Evolutionary conservation across 306 rosid genomes (phyloP).

Genomic region (Senna tora): DNA sequence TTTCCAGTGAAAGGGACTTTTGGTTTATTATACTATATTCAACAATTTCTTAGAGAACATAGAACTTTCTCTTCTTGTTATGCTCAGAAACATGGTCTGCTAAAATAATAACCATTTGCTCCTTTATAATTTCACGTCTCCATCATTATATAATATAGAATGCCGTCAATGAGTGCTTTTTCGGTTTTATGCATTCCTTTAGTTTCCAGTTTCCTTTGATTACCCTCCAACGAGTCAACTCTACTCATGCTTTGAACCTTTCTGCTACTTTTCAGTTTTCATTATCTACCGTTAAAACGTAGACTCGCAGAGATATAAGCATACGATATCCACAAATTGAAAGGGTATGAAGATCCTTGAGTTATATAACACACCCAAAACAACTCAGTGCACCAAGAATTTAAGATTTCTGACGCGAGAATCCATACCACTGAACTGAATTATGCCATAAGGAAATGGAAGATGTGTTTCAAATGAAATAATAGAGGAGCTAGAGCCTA

Average conservation of each 20-base stretch:
- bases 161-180: constrained; percentile 31
- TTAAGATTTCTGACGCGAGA: constrained; percentile 8
- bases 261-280: constrained; percentile 7
- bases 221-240: constrained; percentile 33
- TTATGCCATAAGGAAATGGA: constrained; percentile 14
- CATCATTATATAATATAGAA: constrained; percentile 14
- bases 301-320: neutral
- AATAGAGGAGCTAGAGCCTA: constrained; percentile 10
- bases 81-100: constrained; percentile 42
- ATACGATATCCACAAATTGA: too few species aligned
- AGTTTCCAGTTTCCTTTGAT: constrained; percentile 36
- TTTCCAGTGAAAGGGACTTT: neutral
- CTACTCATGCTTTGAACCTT: constrained; percentile 29
- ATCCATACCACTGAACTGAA: constrained; percentile 16
- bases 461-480: constrained; percentile 12
- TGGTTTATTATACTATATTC: neutral
- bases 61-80: neutral
- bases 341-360: too few species aligned
- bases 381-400: neutral
- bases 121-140: constrained; percentile 26
- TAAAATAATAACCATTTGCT: constrained; percentile 27
- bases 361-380: too few species aligned
- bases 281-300: too few species aligned
- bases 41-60: neutral
- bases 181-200: constrained; percentile 29